Base-by-base conservation (phyloP, 768 basidiomycete genomes). In the Mycena olivaceomarginata region DNA sequence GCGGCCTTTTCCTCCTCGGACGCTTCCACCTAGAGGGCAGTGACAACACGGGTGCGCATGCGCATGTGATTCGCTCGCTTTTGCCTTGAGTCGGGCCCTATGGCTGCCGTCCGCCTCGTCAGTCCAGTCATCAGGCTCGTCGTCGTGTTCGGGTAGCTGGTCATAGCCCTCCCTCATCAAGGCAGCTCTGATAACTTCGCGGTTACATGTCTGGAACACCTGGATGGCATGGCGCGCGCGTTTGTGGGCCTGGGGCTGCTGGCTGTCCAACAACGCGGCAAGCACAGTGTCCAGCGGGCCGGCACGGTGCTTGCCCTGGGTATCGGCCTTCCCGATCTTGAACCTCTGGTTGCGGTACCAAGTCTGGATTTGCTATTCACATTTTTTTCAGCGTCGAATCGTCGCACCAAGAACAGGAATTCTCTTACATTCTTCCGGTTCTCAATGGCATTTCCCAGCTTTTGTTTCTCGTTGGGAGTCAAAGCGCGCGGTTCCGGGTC, bases 161-260 rank as follows among this genome's bases (percentile, higher is more conserved):
- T 67, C 18, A 57, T 74, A 74, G 4, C 72, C 72, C 15, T 20
- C 66, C 18, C 1, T 13, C 3, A 15, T 39, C 41, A 74, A 39
- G 43, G 2, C 6, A 0, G 11, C 31, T 0, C 7, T 11, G 5
- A 73, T 57, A 0, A 31, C 9, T 18, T 59, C 25, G 22, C 3
- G n/a, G 43, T 74, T 60, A 6, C 31, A 56, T 12, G 40, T 59
- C 57, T 74, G 72, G 45, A 67, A 74, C 2, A 74, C 12, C 10
- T 74, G 57, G 43, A 74, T 60, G 1, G 65, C 18, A 15, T 74
- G 65, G 66, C 60, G 72, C 0, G 45, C 72, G 13, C 72, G 72
- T 1, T 11, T 57, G 1, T 46, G 1, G 31, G 41, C n/a, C 67
- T 74, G 8, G 64, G 22, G 5, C 11, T 9, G 57, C 4, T 20